Percentiles rank a stretch among this genome's conserved stretches.
These are phyloP conservation scores for Wickerhamiella bombiphila DNA, from an alignment of 805 yeast genomes.

Conservation along the genomic window DNA sequence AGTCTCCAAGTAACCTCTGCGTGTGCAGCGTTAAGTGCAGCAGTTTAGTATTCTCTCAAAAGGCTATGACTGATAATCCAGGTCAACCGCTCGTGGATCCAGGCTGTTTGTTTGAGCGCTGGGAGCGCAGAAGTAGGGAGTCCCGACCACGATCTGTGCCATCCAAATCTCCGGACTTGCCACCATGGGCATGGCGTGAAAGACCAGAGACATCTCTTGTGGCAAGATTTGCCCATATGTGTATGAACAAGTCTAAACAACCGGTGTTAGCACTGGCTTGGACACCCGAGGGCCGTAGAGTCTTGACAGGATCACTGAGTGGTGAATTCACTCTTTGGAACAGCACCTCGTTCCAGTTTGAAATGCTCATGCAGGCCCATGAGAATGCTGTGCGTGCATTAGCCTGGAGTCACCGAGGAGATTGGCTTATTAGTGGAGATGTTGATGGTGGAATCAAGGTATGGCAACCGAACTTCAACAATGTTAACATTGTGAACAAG, in stretches of 20 bases:
- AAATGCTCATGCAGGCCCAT: constrained; percentile 97
- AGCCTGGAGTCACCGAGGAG: constrained; percentile 76
- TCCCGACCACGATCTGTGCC: constrained; percentile 19
- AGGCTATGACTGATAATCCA: too few species aligned
- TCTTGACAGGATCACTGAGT: constrained; percentile 75
- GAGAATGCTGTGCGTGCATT: constrained; percentile 74
- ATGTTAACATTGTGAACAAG: constrained; percentile 60
- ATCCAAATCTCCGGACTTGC: constrained; percentile 25
- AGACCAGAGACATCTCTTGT: constrained; percentile 48
- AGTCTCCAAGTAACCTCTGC: too few species aligned
- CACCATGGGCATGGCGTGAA: constrained; percentile 44
- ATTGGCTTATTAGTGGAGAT: constrained; percentile 90
- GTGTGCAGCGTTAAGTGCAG: too few species aligned
- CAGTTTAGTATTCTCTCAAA: too few species aligned
- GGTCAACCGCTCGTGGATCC: constrained; percentile 35
- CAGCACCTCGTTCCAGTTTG: constrained; percentile 88
- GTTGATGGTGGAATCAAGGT: constrained; percentile 82
- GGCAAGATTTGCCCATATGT: constrained; percentile 75
- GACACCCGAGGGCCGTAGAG: constrained; percentile 93
- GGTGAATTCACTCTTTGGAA: constrained; percentile 98
- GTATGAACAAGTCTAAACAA: constrained; percentile 83
- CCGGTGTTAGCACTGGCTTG: constrained; percentile 80
- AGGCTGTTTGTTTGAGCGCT: constrained; percentile 58
- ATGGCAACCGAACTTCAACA: constrained; percentile 97
- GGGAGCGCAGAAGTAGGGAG: constrained; percentile 30